Base-by-base conservation (phyloP, 306 rosid species). In the Lupinus albus region DNA sequence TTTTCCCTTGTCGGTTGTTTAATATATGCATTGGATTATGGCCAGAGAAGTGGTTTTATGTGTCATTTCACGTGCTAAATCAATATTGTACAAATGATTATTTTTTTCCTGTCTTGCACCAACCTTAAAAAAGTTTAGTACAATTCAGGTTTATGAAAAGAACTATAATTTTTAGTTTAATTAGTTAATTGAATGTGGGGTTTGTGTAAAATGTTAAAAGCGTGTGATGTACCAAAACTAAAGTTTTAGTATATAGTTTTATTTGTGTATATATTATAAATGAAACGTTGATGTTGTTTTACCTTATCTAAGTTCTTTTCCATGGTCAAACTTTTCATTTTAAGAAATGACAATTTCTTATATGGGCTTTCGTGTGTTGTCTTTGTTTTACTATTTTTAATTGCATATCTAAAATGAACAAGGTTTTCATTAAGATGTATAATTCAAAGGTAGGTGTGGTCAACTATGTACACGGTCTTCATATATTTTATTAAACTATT, bases 11-110 rank as follows among this genome's bases (percentile, higher is more conserved):
- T 72, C 64, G 15, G 62, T 61, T 72, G 52, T 2, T n/a, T n/a
- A n/a, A 51, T 20, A 25, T 51, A 6, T 35, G 53, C 68, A 72
- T 72, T 33, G 76, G 54, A 70, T 72, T 50, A 11, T 5, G 10
- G n/a, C 7, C 16, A 12, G 50, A 70, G 12, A 46, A 51, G 8
- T 6, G n/a, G n/a, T n/a, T n/a, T 14, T 6, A 32, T 28, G 10
- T 16, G 10, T 1, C n/a, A n/a, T 7, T 70, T 58, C 47, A 45
- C 20, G 7, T 2, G 48, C 14, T 13, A 14, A 70, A 70, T 45
- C 59, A 70, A 44, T 44, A 13, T 57, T 70, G 46, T 42, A 69
- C 55, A 42, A 55, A 69, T 25, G 0, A 11, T n/a, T n/a, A 39
- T 13, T 12, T 21, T 62, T 6, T 63, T 7, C 11, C 44, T 53